A percentile compares a stretch with the other conserved stretches of the same genome.
These are phyloP conservation scores for Wallemia mellicola DNA, from an alignment of 1,284 basidiomycete species.

Conservation along the genomic window DNA sequence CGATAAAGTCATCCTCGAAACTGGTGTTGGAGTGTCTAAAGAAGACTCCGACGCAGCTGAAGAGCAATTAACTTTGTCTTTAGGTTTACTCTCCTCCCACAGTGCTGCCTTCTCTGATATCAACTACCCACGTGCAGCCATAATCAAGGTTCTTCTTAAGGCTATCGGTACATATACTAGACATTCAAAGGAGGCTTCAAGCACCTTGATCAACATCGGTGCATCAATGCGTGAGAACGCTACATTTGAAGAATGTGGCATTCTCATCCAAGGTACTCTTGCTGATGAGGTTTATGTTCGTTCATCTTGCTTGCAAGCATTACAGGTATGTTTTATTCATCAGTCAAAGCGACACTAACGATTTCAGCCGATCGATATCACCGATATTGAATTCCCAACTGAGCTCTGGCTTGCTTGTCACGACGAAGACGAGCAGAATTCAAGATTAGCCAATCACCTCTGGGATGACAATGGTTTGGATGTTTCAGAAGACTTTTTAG, in stretches of 20 bases:
- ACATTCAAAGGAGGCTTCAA: conserved; percentile 57
- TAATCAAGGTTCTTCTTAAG: conserved; percentile 41
- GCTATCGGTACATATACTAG: conserved; percentile 49
- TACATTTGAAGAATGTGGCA: conserved; percentile 28
- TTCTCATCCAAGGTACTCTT: conserved; percentile 43
- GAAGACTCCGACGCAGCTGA: conserved; percentile 38
- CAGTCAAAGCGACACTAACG: neutral
- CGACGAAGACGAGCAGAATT: conserved; percentile 76
- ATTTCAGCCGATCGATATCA: conserved; percentile 61
- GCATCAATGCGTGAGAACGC: conserved; percentile 45
- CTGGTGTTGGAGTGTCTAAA: conserved; percentile 29
- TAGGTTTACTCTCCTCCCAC: conserved; percentile 68
- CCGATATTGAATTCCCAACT: conserved; percentile 71
- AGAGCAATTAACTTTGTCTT: conserved; percentile 57
- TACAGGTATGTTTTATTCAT: conserved; percentile 28
- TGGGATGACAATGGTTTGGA: conserved; percentile 97
- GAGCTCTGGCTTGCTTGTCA: conserved; percentile 71
- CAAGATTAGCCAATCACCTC: conserved; percentile 42
- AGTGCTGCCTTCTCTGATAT: conserved; percentile 37
- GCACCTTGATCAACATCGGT: conserved; percentile 51
- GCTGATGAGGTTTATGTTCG: conserved; percentile 70
- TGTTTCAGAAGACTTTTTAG: conserved; percentile 41
- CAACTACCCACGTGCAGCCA: conserved; percentile 38
- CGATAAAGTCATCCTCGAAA: conserved; percentile 32
- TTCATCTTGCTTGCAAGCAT: conserved; percentile 63